phyloP scores from a whole-genome alignment of 2,329 filamentous ascomycete genomes.

The Colletotrichum sublineola region DNA sequence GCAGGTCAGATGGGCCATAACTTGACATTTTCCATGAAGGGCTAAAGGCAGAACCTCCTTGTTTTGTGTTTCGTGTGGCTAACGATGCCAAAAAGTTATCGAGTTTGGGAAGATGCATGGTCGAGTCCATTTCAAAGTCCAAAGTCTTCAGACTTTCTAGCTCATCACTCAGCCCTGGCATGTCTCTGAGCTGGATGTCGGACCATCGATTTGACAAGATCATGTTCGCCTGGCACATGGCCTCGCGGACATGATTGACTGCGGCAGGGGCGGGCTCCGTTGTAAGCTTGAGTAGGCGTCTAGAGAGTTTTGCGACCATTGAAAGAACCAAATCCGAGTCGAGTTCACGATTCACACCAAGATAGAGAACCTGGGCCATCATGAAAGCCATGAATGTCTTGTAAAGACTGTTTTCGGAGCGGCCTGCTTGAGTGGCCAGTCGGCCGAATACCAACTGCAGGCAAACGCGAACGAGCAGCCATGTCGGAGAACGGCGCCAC shows the following conservation, averaged over 20 bases:
- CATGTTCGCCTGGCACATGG: constrained; percentile 8
- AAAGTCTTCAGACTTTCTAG: neutral
- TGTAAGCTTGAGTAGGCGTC: constrained; percentile 58
- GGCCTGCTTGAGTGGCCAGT: constrained; percentile 19
- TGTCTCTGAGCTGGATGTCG: neutral
- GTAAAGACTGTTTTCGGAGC: constrained; percentile 52
- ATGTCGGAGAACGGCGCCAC: constrained; percentile 67
- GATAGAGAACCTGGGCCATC: constrained; percentile 53
- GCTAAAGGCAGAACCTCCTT: neutral
- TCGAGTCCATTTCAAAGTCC: constrained; percentile 43
- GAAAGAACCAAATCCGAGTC: constrained; percentile 50
- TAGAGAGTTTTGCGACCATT: constrained; percentile 60
- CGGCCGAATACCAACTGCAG: constrained; percentile 54
- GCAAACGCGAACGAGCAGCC: constrained; percentile 67
- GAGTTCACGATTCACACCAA: constrained; percentile 38
- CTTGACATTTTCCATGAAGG: constrained; percentile 8
- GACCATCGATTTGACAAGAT: neutral
- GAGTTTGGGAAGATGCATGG: constrained; percentile 17
- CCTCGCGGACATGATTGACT: neutral
- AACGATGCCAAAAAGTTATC: constrained; percentile 3
- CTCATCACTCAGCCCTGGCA: neutral
- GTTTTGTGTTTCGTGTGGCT: neutral
- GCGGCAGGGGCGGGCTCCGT: neutral
- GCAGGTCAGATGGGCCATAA: neutral
- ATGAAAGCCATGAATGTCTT: constrained; percentile 66